These are phyloP conservation scores for Paxillus involutus DNA, from an alignment of 768 basidiomycete genomes.

Conservation along the genomic window DNA sequence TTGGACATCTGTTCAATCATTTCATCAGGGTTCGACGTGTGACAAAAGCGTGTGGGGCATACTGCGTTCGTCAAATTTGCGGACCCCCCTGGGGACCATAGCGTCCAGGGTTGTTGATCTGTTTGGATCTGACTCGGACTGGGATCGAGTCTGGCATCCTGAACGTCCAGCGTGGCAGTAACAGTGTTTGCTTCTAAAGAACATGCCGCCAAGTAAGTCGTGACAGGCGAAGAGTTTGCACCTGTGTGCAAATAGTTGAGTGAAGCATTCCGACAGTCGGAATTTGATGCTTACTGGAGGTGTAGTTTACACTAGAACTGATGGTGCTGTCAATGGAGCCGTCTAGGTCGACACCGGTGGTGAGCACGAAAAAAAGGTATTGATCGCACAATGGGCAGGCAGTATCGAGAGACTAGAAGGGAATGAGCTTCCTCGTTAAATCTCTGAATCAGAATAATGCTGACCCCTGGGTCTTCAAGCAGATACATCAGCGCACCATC, in stretches of 20 bases:
- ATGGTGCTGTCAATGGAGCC: background rate
- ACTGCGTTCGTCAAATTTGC: background rate
- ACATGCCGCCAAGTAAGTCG: conserved; percentile 9
- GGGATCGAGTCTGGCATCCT: background rate
- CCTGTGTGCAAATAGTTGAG: background rate
- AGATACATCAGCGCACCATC: too few relatives aligned
- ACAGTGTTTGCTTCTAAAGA: background rate
- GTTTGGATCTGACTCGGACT: background rate
- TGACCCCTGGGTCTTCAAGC: too few relatives aligned
- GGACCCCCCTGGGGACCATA: conserved; percentile 1
- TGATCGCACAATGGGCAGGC: background rate
- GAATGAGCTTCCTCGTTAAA: background rate
- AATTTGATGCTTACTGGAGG: background rate
- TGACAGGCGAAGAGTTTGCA: background rate
- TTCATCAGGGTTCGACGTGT: background rate
- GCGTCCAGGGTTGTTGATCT: background rate
- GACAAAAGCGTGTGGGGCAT: background rate
- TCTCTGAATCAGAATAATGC: too few relatives aligned
- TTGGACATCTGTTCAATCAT: background rate
- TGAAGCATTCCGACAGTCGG: background rate
- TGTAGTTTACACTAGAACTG: background rate
- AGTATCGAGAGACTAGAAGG: too few relatives aligned
- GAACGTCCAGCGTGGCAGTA: conserved; percentile 4
- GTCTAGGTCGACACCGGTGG: conserved; percentile 8
- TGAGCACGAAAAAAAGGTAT: conserved; percentile 9